Base-by-base conservation (phyloP, 2,329 filamentous ascomycete species). In the Aspergillus sp. region DNA sequence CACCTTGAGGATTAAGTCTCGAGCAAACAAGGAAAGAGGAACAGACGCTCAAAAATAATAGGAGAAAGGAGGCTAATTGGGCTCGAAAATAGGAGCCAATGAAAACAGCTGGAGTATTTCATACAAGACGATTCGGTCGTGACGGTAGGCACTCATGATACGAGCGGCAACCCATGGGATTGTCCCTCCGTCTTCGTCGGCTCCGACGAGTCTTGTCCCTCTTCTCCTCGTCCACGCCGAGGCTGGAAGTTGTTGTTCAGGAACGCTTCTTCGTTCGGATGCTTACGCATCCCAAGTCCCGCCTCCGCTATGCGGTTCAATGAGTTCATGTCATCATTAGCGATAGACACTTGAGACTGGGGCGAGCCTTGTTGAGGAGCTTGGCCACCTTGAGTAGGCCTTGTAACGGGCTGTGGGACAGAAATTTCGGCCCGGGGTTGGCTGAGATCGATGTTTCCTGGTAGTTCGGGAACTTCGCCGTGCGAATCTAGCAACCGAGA, bases 401-500 rank as follows among this genome's bases (percentile, higher is more conserved):
- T 59, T 17, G 68, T 56, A 32, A 64, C 65, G 24, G 68, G 57
- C 7, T 68, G 64, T 3, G 72, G 64, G 26, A 69, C 57, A 41
- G 71, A 70, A 12, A 73, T 56, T 32, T 76, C 74, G 4, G 71
- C 65, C 39, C 80, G 78, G 7, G 84, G 81, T 57, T 83, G 81
- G 51, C 77, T 80, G 26, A 96, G 79, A 67, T 91, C 90, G 62
- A 96, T 83, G 64, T 91, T 91, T 1, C 89, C 81, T 1, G 93
- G 93, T 9, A 93, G 88, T 60, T 89, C 89, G 1, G 95, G 95
- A 55, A 90, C 87, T 65, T 96, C 92, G 69, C 89, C 89, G 66
- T 91, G 87, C 3, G 87, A 84, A 65, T 97, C 93, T 59, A 97
- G 82, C 36, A 98, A 83, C 41, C 91, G 87, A 5, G 89, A 89